These are phyloP conservation scores for Porcisia deanei DNA, from an alignment of 208 protist genomes.

Conservation along the genomic window DNA sequence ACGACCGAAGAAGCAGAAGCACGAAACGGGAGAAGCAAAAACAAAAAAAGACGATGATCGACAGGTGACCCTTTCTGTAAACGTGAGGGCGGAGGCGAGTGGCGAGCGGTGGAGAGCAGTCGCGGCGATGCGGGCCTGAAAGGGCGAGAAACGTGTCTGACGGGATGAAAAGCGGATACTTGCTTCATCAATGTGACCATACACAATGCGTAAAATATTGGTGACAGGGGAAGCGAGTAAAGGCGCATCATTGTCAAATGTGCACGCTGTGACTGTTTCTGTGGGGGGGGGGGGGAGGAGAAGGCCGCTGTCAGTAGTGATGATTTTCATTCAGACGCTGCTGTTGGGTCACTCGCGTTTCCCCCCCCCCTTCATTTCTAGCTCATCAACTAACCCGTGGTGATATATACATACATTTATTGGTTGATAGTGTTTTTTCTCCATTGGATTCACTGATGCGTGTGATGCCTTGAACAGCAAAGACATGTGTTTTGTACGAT, in stretches of 20 bases:
- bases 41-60: slow-evolving; percentile 15
- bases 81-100: not conserved
- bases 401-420: too few relatives aligned
- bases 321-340: not conserved
- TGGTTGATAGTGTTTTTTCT: too few relatives aligned
- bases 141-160: not conserved
- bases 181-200: not conserved
- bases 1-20: not conserved
- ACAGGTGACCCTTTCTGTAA: not conserved
- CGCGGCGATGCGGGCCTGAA: not conserved
- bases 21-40: slow-evolving; percentile 5
- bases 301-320: not conserved
- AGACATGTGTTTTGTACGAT: not conserved
- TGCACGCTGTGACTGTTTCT: not conserved
- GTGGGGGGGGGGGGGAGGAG: not conserved
- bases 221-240: not conserved
- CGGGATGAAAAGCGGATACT: not conserved
- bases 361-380: too few relatives aligned
- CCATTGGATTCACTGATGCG: not conserved
- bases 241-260: not conserved
- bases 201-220: too few relatives aligned
- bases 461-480: not conserved
- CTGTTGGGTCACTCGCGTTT: not conserved
- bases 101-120: not conserved
- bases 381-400: not conserved